phyloP scores from a whole-genome alignment of 2,329 filamentous ascomycete genomes.

The Hyphodiscus sp. region DNA sequence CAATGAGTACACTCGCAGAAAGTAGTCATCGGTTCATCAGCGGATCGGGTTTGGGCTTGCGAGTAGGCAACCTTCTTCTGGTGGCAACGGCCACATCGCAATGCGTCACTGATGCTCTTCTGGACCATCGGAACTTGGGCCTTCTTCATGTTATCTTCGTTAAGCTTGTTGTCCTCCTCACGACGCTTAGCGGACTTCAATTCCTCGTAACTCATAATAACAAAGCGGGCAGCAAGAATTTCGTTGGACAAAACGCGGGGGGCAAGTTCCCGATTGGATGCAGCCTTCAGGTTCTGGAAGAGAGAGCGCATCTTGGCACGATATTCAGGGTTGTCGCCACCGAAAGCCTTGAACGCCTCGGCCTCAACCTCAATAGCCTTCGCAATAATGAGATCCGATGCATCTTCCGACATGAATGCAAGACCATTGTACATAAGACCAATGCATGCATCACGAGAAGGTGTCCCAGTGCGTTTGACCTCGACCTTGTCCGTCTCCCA shows the following conservation, averaged over 20 bases:
- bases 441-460: constrained; percentile 75
- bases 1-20: constrained; percentile 68
- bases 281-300: constrained; percentile 92
- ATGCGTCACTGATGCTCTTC: constrained; percentile 80
- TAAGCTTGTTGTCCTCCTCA: constrained; percentile 66
- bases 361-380: constrained; percentile 76
- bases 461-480: constrained; percentile 65
- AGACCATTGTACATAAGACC: constrained; percentile 93
- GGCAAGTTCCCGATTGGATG: constrained; percentile 73
- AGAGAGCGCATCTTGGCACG: constrained; percentile 84
- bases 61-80: constrained; percentile 93
- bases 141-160: constrained; percentile 94
- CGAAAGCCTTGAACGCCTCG: constrained; percentile 64
- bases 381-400: constrained; percentile 64
- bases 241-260: constrained; percentile 68
- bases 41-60: constrained; percentile 90
- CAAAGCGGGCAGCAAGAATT: constrained; percentile 67
- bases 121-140: constrained; percentile 90
- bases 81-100: constrained; percentile 88
- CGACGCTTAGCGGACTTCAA: constrained; percentile 81
- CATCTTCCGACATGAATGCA: constrained; percentile 62
- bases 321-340: constrained; percentile 69
- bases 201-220: constrained; percentile 82
- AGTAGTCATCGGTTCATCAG: constrained; percentile 87
- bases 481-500: constrained; percentile 78